Evolutionary conservation across 148 eudicot species (phyloP).

Genomic region (Pouteria glomerata): DNA sequence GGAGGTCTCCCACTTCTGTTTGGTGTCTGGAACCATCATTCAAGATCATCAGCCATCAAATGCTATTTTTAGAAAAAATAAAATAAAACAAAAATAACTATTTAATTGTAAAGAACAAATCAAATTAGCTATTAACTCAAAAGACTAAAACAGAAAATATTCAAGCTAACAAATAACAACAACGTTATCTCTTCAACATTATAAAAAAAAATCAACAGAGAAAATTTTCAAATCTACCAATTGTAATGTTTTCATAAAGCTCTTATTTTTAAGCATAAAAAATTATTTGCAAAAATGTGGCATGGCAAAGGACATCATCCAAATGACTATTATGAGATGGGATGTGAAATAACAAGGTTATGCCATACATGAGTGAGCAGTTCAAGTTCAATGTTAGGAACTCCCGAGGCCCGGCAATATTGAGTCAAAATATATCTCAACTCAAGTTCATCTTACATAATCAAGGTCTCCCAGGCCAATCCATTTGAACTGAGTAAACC

Average conservation of each 20-base stretch:
- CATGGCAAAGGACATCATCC: not conserved
- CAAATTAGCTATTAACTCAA: not conserved
- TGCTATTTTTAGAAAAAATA: not conserved
- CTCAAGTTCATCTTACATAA: not conserved
- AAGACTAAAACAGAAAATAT: not conserved
- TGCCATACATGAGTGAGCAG: not conserved
- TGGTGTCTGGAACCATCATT: constrained; percentile 45
- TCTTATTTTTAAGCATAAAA: too few species aligned
- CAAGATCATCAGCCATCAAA: constrained; percentile 20
- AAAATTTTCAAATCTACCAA: not conserved
- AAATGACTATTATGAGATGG: not conserved
- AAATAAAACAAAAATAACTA: too few species aligned
- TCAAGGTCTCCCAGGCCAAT: not conserved
- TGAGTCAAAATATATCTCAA: not conserved
- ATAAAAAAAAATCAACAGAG: not conserved
- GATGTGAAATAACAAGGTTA: not conserved
- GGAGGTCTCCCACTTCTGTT: constrained; percentile 72
- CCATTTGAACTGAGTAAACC: too few species aligned
- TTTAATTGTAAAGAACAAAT: not conserved
- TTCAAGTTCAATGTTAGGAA: constrained; percentile 1
- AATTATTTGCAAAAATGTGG: not conserved
- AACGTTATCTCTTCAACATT: not conserved
- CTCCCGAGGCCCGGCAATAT: not conserved
- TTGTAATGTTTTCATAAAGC: not conserved
- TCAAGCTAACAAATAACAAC: not conserved